These are phyloP conservation scores for Phaeotremella skinneri DNA, from an alignment of 768 basidiomycete genomes.

Conservation along the genomic window DNA sequence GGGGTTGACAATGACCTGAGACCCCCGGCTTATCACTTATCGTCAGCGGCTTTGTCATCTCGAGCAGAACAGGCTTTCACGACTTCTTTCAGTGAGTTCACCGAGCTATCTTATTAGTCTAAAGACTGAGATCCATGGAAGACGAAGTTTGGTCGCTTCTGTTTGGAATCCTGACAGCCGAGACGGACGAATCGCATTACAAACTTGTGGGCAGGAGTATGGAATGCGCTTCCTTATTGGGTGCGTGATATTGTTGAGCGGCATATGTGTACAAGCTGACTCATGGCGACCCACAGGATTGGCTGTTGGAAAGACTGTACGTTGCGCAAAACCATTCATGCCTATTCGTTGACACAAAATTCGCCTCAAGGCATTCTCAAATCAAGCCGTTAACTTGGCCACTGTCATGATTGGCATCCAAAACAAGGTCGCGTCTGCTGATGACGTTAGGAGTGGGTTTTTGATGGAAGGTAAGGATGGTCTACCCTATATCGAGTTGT, in stretches of 20 bases:
- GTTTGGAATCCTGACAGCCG: constrained; percentile 70
- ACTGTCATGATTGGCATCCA: constrained; percentile 73
- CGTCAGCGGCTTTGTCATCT: constrained; percentile 75
- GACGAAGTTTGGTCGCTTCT: constrained; percentile 71
- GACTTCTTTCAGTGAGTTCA: constrained; percentile 20
- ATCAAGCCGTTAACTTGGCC: constrained; percentile 69
- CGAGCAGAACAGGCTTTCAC: constrained; percentile 75
- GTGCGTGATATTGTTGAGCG: constrained; percentile 56
- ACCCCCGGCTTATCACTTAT: neutral
- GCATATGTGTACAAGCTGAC: neutral
- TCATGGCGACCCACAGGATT: constrained; percentile 67
- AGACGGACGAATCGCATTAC: constrained; percentile 64
- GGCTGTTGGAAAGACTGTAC: constrained; percentile 67
- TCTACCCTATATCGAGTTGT: neutral
- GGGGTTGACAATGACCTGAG: no score
- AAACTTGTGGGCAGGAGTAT: constrained; percentile 74
- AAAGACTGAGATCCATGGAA: constrained; percentile 1
- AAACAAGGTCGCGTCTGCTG: constrained; percentile 67
- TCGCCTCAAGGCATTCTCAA: constrained; percentile 61
- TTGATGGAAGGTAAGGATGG: constrained; percentile 56
- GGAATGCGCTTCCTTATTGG: constrained; percentile 85
- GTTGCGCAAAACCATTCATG: neutral
- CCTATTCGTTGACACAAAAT: neutral
- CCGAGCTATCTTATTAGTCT: neutral
- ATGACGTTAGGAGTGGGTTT: constrained; percentile 68